Evolutionary conservation across 2,329 filamentous ascomycete species (phyloP).

Genomic region (Penicillium sp.): DNA sequence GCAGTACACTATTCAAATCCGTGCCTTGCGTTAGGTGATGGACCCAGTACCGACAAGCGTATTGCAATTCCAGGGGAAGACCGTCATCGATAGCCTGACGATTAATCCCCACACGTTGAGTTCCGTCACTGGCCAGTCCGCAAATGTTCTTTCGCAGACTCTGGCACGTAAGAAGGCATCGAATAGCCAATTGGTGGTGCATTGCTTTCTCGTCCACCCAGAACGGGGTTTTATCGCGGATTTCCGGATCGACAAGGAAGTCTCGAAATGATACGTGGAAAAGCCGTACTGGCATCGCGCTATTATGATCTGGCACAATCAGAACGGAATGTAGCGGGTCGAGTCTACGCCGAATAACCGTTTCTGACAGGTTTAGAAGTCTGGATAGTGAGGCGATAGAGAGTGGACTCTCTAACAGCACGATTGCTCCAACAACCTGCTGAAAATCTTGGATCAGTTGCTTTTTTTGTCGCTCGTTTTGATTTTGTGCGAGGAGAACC

Average conservation of each 20-base stretch:
- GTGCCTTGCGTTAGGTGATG: too few species aligned
- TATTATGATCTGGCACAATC: conserved; percentile 8
- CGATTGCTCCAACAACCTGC: conserved; percentile 6
- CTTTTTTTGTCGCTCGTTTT: conserved; percentile 12
- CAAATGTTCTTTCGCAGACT: conserved; percentile 1
- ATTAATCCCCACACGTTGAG: background rate
- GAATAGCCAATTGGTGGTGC: background rate
- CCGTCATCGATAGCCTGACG: background rate
- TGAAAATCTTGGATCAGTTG: conserved; percentile 20
- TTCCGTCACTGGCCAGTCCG: background rate
- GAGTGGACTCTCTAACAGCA: conserved; percentile 8
- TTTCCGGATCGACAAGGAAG: conserved; percentile 35
- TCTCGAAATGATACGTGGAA: conserved; percentile 39
- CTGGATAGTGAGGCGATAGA: too few species aligned
- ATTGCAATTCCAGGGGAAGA: too few species aligned
- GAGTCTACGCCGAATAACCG: too few species aligned
- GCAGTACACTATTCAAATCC: too few species aligned
- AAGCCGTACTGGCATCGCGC: conserved; percentile 7
- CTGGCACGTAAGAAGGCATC: background rate
- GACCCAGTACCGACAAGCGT: too few species aligned
- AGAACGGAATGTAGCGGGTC: too few species aligned
- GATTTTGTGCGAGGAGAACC: conserved; percentile 16
- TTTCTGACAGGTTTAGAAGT: too few species aligned
- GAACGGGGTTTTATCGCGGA: conserved; percentile 3
- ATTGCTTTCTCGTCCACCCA: background rate